Conservation (phyloP, 169 alveolate genomes). For the Perkinsus marinus region DNA sequence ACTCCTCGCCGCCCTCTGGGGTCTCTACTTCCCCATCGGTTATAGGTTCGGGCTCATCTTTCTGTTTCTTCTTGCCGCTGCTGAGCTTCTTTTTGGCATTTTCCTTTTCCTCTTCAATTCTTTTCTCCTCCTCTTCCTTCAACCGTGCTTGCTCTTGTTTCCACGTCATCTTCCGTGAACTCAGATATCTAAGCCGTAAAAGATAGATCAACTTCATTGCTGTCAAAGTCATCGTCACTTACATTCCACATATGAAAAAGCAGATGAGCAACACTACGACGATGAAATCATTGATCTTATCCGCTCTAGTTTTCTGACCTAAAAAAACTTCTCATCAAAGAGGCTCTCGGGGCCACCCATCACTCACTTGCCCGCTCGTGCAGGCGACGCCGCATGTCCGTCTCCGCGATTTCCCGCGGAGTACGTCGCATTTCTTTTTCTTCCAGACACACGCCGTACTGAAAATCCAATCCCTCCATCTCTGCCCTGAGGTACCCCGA, state of each 20-base stretch:
- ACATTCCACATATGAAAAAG: background rate
- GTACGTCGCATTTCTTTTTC: background rate
- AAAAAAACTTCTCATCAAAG: background rate
- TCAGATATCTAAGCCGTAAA: background rate
- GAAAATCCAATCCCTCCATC: background rate
- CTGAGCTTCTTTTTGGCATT: background rate
- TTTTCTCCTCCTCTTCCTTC: background rate
- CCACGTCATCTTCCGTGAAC: background rate
- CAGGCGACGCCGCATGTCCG: background rate
- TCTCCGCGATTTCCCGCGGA: background rate
- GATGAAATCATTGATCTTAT: background rate
- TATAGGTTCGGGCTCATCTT: background rate
- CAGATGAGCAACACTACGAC: background rate
- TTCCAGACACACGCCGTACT: background rate
- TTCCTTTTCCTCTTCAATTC: background rate
- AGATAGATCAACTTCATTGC: too few relatives aligned
- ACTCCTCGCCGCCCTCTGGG: background rate
- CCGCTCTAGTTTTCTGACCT: background rate
- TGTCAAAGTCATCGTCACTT: background rate
- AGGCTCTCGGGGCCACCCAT: background rate
- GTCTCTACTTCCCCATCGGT: background rate
- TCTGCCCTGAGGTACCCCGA: background rate
- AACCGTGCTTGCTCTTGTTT: background rate
- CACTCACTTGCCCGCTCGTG: background rate
- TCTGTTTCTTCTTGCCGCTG: background rate